Percentiles rank a stretch among this genome's conserved stretches.
phyloP scores from a whole-genome alignment of 192 early-diverging fungal species.

The Dispira parvispora region DNA sequence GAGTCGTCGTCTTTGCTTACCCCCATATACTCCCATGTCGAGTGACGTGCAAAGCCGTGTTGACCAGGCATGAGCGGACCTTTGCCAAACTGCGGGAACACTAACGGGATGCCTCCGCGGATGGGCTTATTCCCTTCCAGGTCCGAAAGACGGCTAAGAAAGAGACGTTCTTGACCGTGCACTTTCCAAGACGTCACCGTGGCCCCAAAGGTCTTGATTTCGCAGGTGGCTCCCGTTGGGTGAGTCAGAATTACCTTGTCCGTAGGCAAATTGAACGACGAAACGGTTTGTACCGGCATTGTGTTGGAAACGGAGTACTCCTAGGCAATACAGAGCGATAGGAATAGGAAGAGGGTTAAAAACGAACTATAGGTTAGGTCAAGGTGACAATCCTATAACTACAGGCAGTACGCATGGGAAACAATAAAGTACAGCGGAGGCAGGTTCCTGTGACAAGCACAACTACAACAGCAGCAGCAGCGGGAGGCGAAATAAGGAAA shows the following conservation, averaged over 20 bases:
- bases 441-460: too few relatives aligned
- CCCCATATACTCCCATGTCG: constrained; percentile 18
- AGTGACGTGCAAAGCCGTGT: constrained; percentile 34
- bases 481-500: neutral
- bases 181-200: constrained; percentile 85
- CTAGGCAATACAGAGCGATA: neutral
- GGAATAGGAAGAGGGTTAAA: neutral
- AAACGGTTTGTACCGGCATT: neutral
- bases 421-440: too few relatives aligned
- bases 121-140: constrained; percentile 85
- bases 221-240: constrained; percentile 15
- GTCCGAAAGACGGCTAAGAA: constrained; percentile 64
- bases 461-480: neutral
- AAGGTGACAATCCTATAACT: too few relatives aligned
- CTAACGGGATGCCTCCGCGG: constrained; percentile 57
- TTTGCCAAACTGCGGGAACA: constrained; percentile 36
- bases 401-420: too few relatives aligned
- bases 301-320: neutral
- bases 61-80: constrained; percentile 25
- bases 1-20: constrained; percentile 20
- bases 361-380: too few relatives aligned
- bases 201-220: constrained; percentile 47
- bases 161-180: constrained; percentile 59
- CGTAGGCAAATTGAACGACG: neutral
- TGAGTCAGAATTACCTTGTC: constrained; percentile 22